phyloP scores from a whole-genome alignment of 805 yeast genomes.

The Wickerhamiella azyma region DNA sequence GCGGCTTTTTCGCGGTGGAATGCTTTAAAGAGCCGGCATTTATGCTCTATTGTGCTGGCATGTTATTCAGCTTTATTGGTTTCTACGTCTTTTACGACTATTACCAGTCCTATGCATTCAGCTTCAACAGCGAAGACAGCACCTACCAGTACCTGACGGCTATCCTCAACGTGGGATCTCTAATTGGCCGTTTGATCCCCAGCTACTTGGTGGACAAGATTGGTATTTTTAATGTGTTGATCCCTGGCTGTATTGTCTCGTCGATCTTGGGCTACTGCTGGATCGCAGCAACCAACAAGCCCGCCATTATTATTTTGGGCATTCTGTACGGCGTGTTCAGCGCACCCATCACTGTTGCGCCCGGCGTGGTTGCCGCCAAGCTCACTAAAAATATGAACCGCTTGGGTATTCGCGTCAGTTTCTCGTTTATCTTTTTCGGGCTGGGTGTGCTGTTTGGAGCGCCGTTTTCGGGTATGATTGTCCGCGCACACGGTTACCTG shows the following conservation, averaged over 20 bases:
- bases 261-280: conserved; percentile 24
- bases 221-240: conserved; percentile 34
- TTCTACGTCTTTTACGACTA: conserved; percentile 26
- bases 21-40: conserved; percentile 22
- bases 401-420: conserved; percentile 38
- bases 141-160: conserved; percentile 24
- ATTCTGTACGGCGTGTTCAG: conserved; percentile 22
- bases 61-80: conserved; percentile 23
- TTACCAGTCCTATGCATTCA: conserved; percentile 23
- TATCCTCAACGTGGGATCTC: conserved; percentile 27
- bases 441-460: conserved; percentile 27
- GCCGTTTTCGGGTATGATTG: conserved; percentile 20
- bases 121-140: conserved; percentile 14
- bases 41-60: conserved; percentile 19
- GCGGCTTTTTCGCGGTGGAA: conserved; percentile 17
- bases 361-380: conserved; percentile 21
- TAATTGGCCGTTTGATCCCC: conserved; percentile 38
- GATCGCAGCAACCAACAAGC: conserved; percentile 22
- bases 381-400: conserved; percentile 18
- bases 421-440: conserved; percentile 44
- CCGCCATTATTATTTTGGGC: conserved; percentile 20
- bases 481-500: conserved; percentile 10
- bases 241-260: conserved; percentile 22
- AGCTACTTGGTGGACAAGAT: conserved; percentile 34
- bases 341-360: conserved; percentile 22